Evolutionary conservation across 345 rosid genomes (phyloP), one percentile per base, ranked within the genome.

Genomic region (Rhizophora apiculata): DNA sequence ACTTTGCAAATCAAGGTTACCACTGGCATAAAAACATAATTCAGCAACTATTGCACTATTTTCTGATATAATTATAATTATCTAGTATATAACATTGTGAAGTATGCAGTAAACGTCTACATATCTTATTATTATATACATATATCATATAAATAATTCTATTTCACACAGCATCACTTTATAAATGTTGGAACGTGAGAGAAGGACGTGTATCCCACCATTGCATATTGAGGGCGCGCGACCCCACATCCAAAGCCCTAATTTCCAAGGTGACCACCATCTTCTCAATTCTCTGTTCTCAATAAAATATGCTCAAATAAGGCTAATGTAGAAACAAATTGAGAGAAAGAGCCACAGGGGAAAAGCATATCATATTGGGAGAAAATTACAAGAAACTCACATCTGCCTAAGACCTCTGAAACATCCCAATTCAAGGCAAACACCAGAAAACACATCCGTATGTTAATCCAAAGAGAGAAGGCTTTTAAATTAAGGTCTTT

Each of bases 181-280:
- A 78, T 65, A 24, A 22, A 22, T 55, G 29, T 82, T 68, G 75
- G 78, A 69, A 64, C 31, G 60, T 63, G 69, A 63, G 76, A 69
- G 69, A 37, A 64, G 63, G 77, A 76, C 75, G 78, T 79, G 86
- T 70, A 62, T 20, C 81, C 81, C 83, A 82, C 72, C 70, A 67
- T 65, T 73, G 67, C 81, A 68, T 43, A 43, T 43, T 43, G 18
- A 43, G 62, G 62, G 75, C 85, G 65, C 74, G 57, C 70, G 9
- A 68, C 77, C 80, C 68, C 62, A 55, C 78, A 20, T 30, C 64
- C 11, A 65, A 70, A 81, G 69, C 84, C 83, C 84, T 77, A 82
- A 74, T 82, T 74, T 62, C 67, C 63, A 67, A 67, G 67, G 26
- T 19, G 18, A 76, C 60, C 73, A 16, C 36, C 67, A 62, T 36